Evolutionary conservation across 2,329 filamentous ascomycete species (phyloP), one percentile per base, ranked within the genome.

Genomic region (Scopulariopsis brevicaulis): DNA sequence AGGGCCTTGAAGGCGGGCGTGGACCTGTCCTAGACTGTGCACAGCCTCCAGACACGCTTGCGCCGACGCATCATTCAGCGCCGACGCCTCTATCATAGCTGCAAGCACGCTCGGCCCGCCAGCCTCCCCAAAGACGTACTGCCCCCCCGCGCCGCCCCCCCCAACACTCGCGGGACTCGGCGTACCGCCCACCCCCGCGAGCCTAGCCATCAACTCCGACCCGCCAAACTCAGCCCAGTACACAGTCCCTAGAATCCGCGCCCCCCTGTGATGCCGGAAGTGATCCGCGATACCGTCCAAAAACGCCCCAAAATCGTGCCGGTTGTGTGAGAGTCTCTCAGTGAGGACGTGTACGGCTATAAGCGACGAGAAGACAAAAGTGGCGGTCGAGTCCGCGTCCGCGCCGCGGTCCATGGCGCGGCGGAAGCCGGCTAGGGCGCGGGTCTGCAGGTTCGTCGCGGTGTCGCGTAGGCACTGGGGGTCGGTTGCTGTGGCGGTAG

Each of bases 341-440:
- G 72, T 76, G 4, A 82, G 70, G 48, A 74, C 70, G 56, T 80
- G 77, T 7, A 79, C 68, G 50, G 75, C 73, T 1, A 78, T 63
- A 3, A 73, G 59, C n/a, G 69, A 66, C 6, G 75, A 71, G 63
- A 78, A 78, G n/a, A 77, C 64, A 58, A 77, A 75, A 18, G 73
- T 68, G 1, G 73, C 70, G 22, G 75, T 63, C 43, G 67, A 70
- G 54, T 67, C 67, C 34, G n/a, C 24, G 4, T 62, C 62, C 1
- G 66, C 62, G 8, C 59, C 53, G 4, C 64, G 8, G 18, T 60
- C 46, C 57, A 62, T 56, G 59, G 64, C 64, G 43, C 62, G 66
- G 53, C 69, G 74, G 62, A 71, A 75, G 58, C 67, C 66, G 51
- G 66, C 64, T 24, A 78, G 66, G 34, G 73, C 74, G 3, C 71